These are phyloP conservation scores for Russula foetens DNA, from an alignment of 768 basidiomycete genomes.

Conservation along the genomic window DNA sequence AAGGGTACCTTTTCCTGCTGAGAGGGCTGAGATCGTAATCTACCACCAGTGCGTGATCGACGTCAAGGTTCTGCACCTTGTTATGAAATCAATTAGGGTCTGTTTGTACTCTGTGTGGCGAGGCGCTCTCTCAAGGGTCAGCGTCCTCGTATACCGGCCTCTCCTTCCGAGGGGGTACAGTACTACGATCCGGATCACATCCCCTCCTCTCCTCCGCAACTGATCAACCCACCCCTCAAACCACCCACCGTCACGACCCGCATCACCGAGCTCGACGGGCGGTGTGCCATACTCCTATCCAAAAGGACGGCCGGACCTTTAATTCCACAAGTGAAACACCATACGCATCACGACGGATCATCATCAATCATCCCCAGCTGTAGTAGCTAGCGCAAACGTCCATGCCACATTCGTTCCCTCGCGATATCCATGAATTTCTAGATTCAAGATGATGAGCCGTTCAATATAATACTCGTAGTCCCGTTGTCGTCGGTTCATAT, in stretches of 20 bases:
- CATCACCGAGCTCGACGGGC: slow-evolving; percentile 2
- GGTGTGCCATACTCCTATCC: not conserved
- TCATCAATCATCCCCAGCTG: not conserved
- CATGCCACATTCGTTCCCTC: not conserved
- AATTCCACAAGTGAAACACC: not conserved
- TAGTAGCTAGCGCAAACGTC: not conserved
- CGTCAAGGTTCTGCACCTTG: not conserved
- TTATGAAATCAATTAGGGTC: not conserved
- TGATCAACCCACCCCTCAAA: not conserved
- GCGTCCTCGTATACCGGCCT: slow-evolving; percentile 14
- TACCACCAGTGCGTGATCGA: slow-evolving; percentile 9
- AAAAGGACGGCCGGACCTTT: slow-evolving; percentile 1
- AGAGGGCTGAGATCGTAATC: slow-evolving; percentile 8
- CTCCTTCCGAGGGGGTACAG: not conserved
- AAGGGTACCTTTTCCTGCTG: slow-evolving; percentile 9
- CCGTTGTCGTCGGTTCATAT: slow-evolving; percentile 2
- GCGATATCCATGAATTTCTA: not conserved
- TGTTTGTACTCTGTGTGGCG: not conserved
- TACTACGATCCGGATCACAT: not conserved
- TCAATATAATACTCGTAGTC: not conserved
- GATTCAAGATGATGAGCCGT: no score
- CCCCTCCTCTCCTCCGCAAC: not conserved
- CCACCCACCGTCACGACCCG: not conserved
- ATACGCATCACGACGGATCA: not conserved
- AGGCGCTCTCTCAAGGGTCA: slow-evolving; percentile 2